Conservation (phyloP, 2,329 filamentous ascomycete genomes). For the Penicillium sp. region DNA sequence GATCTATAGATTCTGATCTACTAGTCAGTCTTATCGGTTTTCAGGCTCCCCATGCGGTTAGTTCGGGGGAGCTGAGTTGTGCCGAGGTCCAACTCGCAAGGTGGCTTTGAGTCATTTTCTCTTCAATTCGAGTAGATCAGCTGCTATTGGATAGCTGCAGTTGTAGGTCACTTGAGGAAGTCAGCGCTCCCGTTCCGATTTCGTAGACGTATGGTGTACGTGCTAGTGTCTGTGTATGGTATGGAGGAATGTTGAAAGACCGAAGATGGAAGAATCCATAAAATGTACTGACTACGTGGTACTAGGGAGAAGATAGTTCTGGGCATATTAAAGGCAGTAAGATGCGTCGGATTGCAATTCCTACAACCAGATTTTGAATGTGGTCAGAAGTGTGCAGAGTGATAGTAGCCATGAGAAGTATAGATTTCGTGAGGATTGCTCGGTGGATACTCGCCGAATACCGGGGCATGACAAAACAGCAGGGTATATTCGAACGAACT, state of each 20-base stretch:
- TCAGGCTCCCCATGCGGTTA: conserved; percentile 5
- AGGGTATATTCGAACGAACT: background rate
- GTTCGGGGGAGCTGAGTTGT: conserved; percentile 12
- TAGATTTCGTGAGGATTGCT: background rate
- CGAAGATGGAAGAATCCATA: background rate
- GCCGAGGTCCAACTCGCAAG: conserved; percentile 25
- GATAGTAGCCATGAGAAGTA: background rate
- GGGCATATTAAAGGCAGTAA: background rate
- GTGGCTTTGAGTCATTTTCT: conserved; percentile 20
- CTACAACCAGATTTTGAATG: background rate
- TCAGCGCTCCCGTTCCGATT: conserved; percentile 17
- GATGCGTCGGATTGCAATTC: no score
- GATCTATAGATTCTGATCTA: conserved; percentile 1
- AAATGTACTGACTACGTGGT: background rate
- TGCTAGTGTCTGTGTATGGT: background rate
- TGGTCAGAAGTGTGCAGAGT: background rate
- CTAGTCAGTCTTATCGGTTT: conserved; percentile 1
- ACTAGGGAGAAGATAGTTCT: background rate
- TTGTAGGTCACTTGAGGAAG: background rate
- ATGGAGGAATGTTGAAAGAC: background rate
- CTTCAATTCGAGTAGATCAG: conserved; percentile 4
- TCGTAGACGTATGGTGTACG: conserved; percentile 9
- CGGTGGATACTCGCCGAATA: conserved; percentile 25
- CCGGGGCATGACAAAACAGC: conserved; percentile 26
- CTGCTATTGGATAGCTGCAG: conserved; percentile 7